Evolutionary conservation across 306 rosid genomes (phyloP).

Genomic region (Vachellia collinsii): DNA sequence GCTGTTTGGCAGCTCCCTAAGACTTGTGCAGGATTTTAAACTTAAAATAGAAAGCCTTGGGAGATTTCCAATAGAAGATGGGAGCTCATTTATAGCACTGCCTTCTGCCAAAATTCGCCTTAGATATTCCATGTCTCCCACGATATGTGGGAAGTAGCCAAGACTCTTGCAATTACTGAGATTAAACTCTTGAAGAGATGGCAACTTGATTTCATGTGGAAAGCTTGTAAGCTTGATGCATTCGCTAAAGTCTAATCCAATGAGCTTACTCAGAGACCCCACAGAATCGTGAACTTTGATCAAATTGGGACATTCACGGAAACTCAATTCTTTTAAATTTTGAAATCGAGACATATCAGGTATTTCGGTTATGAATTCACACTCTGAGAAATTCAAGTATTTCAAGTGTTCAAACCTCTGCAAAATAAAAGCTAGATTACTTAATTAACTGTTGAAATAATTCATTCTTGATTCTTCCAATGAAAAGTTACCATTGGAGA

Average conservation of each 20-base stretch:
- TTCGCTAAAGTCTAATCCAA: not conserved
- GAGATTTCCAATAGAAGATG: slow-evolving; percentile 23
- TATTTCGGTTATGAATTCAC: not conserved
- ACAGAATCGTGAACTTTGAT: not conserved
- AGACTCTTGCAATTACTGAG: not conserved
- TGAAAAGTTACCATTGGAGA: too few species aligned
- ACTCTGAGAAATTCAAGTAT: not conserved
- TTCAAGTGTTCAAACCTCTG: not conserved
- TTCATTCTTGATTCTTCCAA: too few species aligned
- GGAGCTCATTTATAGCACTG: slow-evolving; percentile 6
- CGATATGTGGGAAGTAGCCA: slow-evolving; percentile 18
- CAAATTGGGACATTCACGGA: not conserved
- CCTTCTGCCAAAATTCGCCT: not conserved
- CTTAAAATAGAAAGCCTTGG: not conserved
- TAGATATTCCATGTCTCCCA: not conserved
- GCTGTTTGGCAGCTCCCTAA: slow-evolving; percentile 5
- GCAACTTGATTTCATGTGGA: not conserved
- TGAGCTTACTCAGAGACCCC: not conserved
- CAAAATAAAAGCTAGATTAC: not conserved
- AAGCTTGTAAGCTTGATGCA: not conserved
- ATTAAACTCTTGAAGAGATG: slow-evolving; percentile 8
- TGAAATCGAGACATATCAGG: not conserved
- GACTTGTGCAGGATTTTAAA: not conserved
- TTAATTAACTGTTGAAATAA: too few species aligned
- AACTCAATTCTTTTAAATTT: not conserved